phyloP scores from a whole-genome alignment of 2,329 filamentous ascomycete species.

The Neocatenulostroma microsporum region DNA sequence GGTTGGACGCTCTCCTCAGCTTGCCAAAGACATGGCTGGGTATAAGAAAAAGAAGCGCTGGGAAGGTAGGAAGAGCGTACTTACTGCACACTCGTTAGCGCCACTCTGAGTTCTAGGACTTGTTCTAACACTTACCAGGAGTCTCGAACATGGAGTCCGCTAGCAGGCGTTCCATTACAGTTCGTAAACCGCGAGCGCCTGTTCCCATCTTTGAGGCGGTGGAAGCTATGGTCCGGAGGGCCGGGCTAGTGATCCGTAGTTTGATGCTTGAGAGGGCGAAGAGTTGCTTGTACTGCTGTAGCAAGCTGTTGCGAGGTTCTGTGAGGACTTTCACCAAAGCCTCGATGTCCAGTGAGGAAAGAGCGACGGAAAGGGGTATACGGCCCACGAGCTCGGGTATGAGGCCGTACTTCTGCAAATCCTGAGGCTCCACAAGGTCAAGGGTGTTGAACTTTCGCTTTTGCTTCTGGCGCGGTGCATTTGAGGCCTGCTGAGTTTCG shows the following conservation, averaged over 20 bases:
- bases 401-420: constrained; percentile 58
- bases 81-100: no score
- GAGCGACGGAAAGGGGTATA: constrained; percentile 79
- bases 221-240: constrained; percentile 72
- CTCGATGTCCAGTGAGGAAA: constrained; percentile 63
- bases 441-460: constrained; percentile 64
- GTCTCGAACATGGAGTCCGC: constrained; percentile 42
- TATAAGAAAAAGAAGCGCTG: no score
- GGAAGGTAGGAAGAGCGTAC: no score
- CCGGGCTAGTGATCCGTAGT: constrained; percentile 72
- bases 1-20: no score
- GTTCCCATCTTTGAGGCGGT: constrained; percentile 63
- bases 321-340: constrained; percentile 79
- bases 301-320: constrained; percentile 80
- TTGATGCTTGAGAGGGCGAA: constrained; percentile 73
- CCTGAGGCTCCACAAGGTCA: constrained; percentile 66
- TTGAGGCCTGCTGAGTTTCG: constrained; percentile 27
- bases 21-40: no score
- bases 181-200: constrained; percentile 49
- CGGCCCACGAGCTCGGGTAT: constrained; percentile 96
- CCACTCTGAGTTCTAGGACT: no score
- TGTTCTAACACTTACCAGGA: no score
- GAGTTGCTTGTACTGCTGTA: constrained; percentile 80
- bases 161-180: constrained; percentile 42
- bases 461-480: constrained; percentile 22